Conservation (phyloP, 1,139 yeast species). For the Kodamaea suecica region DNA sequence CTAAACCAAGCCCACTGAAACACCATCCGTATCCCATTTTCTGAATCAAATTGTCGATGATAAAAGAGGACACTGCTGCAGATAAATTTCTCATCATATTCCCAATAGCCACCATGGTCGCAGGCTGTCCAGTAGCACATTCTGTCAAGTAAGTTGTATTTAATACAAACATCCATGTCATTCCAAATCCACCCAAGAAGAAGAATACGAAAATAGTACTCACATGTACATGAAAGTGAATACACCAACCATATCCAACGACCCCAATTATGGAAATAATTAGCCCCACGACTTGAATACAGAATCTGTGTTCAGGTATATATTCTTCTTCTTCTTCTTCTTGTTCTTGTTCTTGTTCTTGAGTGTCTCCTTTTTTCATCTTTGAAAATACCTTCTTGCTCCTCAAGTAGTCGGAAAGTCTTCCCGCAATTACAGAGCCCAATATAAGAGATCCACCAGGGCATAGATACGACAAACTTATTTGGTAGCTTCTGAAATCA, state of each 20-base stretch:
- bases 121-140: slow-evolving; percentile 49
- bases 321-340: slow-evolving; percentile 22
- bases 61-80: slow-evolving; percentile 54
- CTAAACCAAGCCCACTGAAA: slow-evolving; percentile 51
- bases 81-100: slow-evolving; percentile 53
- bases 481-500: slow-evolving; percentile 30
- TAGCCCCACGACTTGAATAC: slow-evolving; percentile 47
- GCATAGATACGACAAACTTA: slow-evolving; percentile 50
- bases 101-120: slow-evolving; percentile 55
- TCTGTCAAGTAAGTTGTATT: slow-evolving; percentile 58
- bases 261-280: slow-evolving; percentile 44
- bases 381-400: slow-evolving; percentile 19
- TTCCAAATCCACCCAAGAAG: slow-evolving; percentile 51
- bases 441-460: slow-evolving; percentile 51
- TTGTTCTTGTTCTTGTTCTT: too few species aligned
- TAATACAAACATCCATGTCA: slow-evolving; percentile 59
- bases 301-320: slow-evolving; percentile 48
- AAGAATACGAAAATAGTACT: slow-evolving; percentile 42
- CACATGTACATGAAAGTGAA: slow-evolving; percentile 42
- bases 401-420: slow-evolving; percentile 43
- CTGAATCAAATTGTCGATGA: slow-evolving; percentile 37
- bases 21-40: slow-evolving; percentile 59
- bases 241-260: slow-evolving; percentile 56
- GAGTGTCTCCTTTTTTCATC: too few species aligned
- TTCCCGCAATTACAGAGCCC: slow-evolving; percentile 54